phyloP scores from a whole-genome alignment of 2,329 filamentous ascomycete genomes.

The Nigrospora osmanthi region DNA sequence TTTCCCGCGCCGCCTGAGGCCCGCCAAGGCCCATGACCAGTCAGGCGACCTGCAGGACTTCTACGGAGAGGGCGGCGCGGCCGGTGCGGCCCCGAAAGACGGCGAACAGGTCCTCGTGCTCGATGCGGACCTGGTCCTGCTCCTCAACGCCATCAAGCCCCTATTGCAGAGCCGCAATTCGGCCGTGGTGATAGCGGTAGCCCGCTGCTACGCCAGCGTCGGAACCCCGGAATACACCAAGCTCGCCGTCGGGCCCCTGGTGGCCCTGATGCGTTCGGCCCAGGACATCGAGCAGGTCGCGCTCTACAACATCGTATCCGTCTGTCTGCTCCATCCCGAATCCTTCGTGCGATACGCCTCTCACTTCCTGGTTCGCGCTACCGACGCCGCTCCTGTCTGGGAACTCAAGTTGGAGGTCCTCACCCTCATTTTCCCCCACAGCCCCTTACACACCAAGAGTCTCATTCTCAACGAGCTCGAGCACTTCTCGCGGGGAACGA shows the following conservation, averaged over 20 bases:
- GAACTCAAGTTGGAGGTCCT: slow-evolving; percentile 86
- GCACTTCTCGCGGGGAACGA: slow-evolving; percentile 72
- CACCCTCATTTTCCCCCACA: slow-evolving; percentile 83
- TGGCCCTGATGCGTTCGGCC: slow-evolving; percentile 76
- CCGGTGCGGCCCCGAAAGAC: not conserved
- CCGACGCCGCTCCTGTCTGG: slow-evolving; percentile 77
- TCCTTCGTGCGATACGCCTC: slow-evolving; percentile 84
- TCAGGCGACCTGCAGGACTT: slow-evolving; percentile 58
- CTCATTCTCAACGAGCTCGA: slow-evolving; percentile 88
- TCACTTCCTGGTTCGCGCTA: slow-evolving; percentile 80
- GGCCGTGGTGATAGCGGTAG: slow-evolving; percentile 82
- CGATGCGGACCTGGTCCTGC: slow-evolving; percentile 74
- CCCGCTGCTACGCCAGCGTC: slow-evolving; percentile 76
- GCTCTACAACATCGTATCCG: slow-evolving; percentile 90
- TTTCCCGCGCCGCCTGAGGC: slow-evolving; percentile 65
- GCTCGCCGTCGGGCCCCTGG: slow-evolving; percentile 70
- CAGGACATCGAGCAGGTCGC: slow-evolving; percentile 85
- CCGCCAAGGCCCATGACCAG: slow-evolving; percentile 34
- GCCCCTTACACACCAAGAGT: slow-evolving; percentile 66
- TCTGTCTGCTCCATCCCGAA: slow-evolving; percentile 67
- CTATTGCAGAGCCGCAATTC: slow-evolving; percentile 89
- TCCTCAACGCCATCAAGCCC: slow-evolving; percentile 74
- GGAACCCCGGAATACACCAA: slow-evolving; percentile 72
- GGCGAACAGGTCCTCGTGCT: slow-evolving; percentile 54
- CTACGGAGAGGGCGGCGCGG: slow-evolving; percentile 61